phyloP scores from a whole-genome alignment of 2,329 filamentous ascomycete genomes.

The Beauveria scarabaeidicola region DNA sequence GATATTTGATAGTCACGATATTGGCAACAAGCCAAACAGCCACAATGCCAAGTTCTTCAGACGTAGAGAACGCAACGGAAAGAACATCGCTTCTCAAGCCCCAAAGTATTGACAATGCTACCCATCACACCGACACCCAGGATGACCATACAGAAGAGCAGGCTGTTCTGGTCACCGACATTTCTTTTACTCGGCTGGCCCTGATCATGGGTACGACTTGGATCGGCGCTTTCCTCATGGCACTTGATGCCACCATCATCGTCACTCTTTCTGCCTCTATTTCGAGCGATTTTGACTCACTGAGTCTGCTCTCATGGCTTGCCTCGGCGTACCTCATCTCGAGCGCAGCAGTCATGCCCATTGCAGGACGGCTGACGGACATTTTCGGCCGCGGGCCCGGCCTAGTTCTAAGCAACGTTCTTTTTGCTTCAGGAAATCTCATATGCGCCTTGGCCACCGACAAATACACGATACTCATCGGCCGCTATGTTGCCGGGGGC shows the following conservation, averaged over 20 bases:
- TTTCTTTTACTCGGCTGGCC: too few relatives aligned
- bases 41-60: too few relatives aligned
- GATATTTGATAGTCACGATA: too few relatives aligned
- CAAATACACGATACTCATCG: too few relatives aligned
- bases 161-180: too few relatives aligned
- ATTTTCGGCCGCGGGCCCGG: constrained; percentile 76
- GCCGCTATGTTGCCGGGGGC: too few relatives aligned
- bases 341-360: constrained; percentile 76
- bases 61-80: too few relatives aligned
- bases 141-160: too few relatives aligned
- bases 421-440: constrained; percentile 73
- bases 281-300: constrained; percentile 70
- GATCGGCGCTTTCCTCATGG: constrained; percentile 54
- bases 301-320: constrained; percentile 78
- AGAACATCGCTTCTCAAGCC: too few relatives aligned
- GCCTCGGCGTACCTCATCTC: constrained; percentile 81
- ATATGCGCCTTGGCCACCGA: constrained; percentile 48
- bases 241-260: constrained; percentile 70
- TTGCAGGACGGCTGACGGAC: constrained; percentile 77
- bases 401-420: constrained; percentile 66
- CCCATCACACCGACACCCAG: too few relatives aligned
- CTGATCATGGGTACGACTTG: constrained; percentile 49
- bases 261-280: constrained; percentile 79
- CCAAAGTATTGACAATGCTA: too few relatives aligned
- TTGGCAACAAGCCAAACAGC: too few relatives aligned